Evolutionary conservation across 352 stramenopile species (phyloP), one percentile per base, ranked within the genome.

Genomic region (Globisporangium splendens): DNA sequence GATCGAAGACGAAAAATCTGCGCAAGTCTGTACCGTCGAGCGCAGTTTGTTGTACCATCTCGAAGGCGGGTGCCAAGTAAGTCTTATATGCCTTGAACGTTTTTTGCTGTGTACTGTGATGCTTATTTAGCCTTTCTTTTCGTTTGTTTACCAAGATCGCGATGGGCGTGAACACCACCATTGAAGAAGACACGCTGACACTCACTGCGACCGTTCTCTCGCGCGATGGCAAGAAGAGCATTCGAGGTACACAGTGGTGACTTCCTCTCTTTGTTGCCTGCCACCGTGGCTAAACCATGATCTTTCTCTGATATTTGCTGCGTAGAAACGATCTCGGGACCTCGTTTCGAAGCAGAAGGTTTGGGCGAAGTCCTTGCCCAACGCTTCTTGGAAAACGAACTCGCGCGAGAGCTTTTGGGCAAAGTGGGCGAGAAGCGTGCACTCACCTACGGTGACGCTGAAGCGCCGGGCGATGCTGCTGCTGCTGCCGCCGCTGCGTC

Each of bases 61-160:
- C 10, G 80, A 95, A 72, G 86, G 88, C 22, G 88, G 88, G 54
- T 96, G 88, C 58, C 88, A 96, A 73, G 78, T 93, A 48, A 35
- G 7, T 8, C 28, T 8, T 8, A 1, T 35, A 35, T 10, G 28
- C 1, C 7, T 35, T 35, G 28, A 31, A 31, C 24, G 2, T 35
- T 35, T 35, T 35, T 35, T 47, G 50, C 28, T 20, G n/a, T n/a
- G 10, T 53, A 12, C 7, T 18, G 17, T 17, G 17, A 15, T 10
- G 46, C 18, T 13, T 24, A 5, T 56, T 24, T 2, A 59, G 21
- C 10, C 21, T 7, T 13, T 43, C 47, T 53, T 24, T 22, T 56
- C 38, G 3, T 47, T 15, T 60, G 12, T 47, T 8, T 35, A 8
- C 8, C 28, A 35, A 88, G 81, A 93, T 93, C 42, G 79, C 84